phyloP scores from a whole-genome alignment of 208 protist genomes.

The Herpetomonas samuelpessoai region DNA sequence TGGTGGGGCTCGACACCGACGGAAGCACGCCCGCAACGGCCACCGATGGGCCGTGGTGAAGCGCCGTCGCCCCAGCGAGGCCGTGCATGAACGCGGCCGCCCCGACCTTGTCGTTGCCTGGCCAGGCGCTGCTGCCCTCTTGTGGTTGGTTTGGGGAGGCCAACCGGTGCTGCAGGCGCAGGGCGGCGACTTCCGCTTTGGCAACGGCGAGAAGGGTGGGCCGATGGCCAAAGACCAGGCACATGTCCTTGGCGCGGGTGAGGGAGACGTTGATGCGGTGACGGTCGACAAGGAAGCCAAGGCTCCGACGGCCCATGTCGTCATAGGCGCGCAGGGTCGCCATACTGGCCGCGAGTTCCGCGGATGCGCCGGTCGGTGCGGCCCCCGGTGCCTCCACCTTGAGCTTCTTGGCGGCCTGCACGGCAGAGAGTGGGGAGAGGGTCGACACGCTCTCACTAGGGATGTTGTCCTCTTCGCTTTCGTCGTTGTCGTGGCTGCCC shows the following conservation, averaged over 20 bases:
- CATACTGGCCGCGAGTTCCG: neutral
- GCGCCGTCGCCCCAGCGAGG: neutral
- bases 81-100: neutral
- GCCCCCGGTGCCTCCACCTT: slow-evolving; percentile 15
- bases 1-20: slow-evolving; percentile 8
- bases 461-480: too few relatives aligned
- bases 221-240: slow-evolving; percentile 65
- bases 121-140: neutral
- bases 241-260: slow-evolving; percentile 87
- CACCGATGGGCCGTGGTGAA: too few relatives aligned
- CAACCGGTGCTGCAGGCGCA: slow-evolving; percentile 1
- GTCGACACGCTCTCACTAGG: too few relatives aligned
- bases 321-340: slow-evolving; percentile 19
- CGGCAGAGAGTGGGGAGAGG: slow-evolving; percentile 21
- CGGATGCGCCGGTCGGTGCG: neutral
- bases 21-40: neutral
- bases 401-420: slow-evolving; percentile 19
- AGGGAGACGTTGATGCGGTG: slow-evolving; percentile 93
- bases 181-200: slow-evolving; percentile 9
- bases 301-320: slow-evolving; percentile 15
- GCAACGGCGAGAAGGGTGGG: slow-evolving; percentile 35
- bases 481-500: neutral
- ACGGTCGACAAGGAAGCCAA: slow-evolving; percentile 90
- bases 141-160: neutral
- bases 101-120: too few relatives aligned